Base-by-base conservation (phyloP, 2,329 filamentous ascomycete genomes). In the Davidsoniella eucalypti region DNA sequence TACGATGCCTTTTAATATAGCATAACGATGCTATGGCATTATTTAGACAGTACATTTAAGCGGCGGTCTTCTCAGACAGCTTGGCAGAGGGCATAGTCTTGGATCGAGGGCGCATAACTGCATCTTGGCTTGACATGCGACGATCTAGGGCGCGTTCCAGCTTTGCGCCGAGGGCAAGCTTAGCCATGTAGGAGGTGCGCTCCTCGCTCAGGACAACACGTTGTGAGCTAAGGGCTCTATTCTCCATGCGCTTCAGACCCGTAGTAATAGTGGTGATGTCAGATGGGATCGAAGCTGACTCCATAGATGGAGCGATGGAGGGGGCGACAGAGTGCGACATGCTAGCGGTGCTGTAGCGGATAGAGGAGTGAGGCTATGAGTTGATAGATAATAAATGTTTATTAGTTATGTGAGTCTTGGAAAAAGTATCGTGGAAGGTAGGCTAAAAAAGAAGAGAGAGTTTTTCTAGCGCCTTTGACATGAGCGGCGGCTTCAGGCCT, bases 71-170 rank as follows among this genome's bases (percentile, higher is more conserved):
- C 26, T 52, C 50, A 14, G 40, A 25, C 29, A 49, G 60, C 38
- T 56, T 53, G 40, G 58, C 56, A 56, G 67, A 65, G 54, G 58
- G 56, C 48, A 62, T 25, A 47, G 60, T 66, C 58, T 67, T 62
- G 47, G 62, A 59, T 29, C 69, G 65, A 18, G 70, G 76, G 56
- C 82, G 78, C 73, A 92, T 88, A 64, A 85, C 81, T 56, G 88
- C 88, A 60, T 95, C 88, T 65, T 95, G 88, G 57, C 84, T 69
- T 25, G 77, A 82, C 87, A 94, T 92, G 60, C 88, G 78, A 57
- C 87, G 75, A 57, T 82, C 82, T 50, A 95, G 76, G 18, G 88
- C 87, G 54, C 88, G 80, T 63, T 94, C 87, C 39, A 94, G 76
- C 69, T 94, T 94, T 54, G 87, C 87, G 44, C 87, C 84, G 48